phyloP scores from a whole-genome alignment of 805 yeast genomes.

The Saccharomycopsis sp. region DNA sequence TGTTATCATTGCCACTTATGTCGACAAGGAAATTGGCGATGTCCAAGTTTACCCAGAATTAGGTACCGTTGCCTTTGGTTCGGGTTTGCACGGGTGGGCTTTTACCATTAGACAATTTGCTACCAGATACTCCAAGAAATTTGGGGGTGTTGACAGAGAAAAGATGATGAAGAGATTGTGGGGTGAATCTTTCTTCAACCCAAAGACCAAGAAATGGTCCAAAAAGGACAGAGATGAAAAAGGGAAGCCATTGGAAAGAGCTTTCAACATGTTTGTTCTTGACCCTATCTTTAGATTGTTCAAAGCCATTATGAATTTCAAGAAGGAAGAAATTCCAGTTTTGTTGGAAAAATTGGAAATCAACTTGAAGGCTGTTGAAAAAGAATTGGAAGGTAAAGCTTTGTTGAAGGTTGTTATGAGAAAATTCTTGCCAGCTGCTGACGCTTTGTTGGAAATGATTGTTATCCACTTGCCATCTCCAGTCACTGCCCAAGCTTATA shows the following conservation, averaged over 20 bases:
- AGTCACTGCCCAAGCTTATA: constrained; percentile 97
- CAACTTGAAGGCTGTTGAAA: constrained; percentile 89
- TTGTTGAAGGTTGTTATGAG: constrained; percentile 97
- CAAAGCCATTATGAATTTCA: constrained; percentile 96
- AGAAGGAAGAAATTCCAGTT: constrained; percentile 91
- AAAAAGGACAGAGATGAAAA: constrained; percentile 92
- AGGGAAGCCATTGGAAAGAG: constrained; percentile 95
- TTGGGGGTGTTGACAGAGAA: constrained; percentile 95
- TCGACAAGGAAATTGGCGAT: constrained; percentile 87
- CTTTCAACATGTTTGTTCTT: constrained; percentile 97
- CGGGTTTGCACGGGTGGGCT: constrained; percentile 99
- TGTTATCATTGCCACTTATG: constrained; percentile 94
- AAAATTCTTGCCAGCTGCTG: constrained; percentile 99
- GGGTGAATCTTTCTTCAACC: constrained; percentile 99
- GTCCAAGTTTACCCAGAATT: constrained; percentile 97
- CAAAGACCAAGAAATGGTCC: constrained; percentile 99
- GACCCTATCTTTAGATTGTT: constrained; percentile 99
- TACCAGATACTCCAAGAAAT: constrained; percentile 95
- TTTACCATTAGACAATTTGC: constrained; percentile 99
- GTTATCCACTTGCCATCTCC: constrained; percentile 98
- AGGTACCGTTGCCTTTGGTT: constrained; percentile 99
- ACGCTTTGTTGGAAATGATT: constrained; percentile 98
- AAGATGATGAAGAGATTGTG: constrained; percentile 99
- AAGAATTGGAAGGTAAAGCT: constrained; percentile 98
- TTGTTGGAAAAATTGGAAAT: constrained; percentile 92